These are phyloP conservation scores for Pseudisothecium myosuroides DNA, from an alignment of 225 moss, liverwort and hornwort species.

Conservation along the genomic window DNA sequence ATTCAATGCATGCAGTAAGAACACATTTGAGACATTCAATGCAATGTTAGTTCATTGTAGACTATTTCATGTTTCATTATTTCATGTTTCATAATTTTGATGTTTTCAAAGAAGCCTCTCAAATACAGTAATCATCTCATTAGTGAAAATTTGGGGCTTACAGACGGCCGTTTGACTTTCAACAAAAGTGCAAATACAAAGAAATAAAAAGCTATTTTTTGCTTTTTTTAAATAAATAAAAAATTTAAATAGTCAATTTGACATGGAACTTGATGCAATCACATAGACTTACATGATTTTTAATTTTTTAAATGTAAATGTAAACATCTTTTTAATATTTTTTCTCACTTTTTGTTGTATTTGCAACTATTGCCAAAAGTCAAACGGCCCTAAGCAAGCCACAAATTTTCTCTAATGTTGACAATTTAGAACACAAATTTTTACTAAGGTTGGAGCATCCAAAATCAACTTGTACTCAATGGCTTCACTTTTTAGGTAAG, in stretches of 20 bases:
- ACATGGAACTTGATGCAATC: not conserved
- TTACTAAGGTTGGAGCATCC: too few relatives aligned
- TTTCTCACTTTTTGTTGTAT: not conserved
- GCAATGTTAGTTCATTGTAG: not conserved
- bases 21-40: not conserved
- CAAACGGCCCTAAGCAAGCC: not conserved
- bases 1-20: not conserved
- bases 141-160: not conserved
- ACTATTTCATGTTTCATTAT: too few relatives aligned
- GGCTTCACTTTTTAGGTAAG: too few relatives aligned
- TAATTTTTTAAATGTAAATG: too few relatives aligned
- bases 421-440: too few relatives aligned
- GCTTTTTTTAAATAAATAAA: too few relatives aligned
- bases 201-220: not conserved
- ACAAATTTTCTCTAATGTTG: not conserved
- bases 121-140: not conserved
- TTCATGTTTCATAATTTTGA: not conserved
- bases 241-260: not conserved
- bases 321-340: too few relatives aligned
- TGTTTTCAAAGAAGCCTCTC: not conserved
- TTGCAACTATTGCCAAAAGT: not conserved
- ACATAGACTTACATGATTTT: not conserved
- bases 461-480: too few relatives aligned
- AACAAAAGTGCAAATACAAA: fast-evolving
- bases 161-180: fast-evolving